Evolutionary conservation across 2,329 filamentous ascomycete genomes (phyloP), one percentile per base, ranked within the genome.

Genomic region (Dendryphion nanum): DNA sequence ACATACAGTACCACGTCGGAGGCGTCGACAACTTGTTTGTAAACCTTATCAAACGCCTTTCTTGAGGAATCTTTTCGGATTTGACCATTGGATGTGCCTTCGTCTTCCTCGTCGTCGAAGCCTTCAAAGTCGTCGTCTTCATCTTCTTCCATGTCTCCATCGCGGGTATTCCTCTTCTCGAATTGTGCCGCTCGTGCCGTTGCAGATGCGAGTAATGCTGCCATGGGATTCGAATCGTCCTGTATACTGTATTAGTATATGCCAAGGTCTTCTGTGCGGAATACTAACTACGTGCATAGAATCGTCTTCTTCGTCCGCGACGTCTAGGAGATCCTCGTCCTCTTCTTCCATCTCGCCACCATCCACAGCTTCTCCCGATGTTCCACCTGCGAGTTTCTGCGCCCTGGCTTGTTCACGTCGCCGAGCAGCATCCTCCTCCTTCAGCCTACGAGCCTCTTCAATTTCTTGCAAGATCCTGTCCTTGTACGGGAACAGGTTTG

Each of bases 401-500:
- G 66, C 67, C 53, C 71, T 77, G 40, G 82, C 83, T 57, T 89
- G 72, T 60, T 94, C 86, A 47, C 80, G 80, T 55, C 81, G 77
- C 61, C 79, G 75, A 41, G 78, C 77, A 60, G 47, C 53, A 24
- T 95, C 88, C 59, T 95, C 89, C 48, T 82, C 81, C 73, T 91
- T 96, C 65, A 79, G 74, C 51, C 84, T 73, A 61, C 85, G 85
- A 56, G 81, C 85, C 70, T 95, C 88, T 71, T 98, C 93, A 55
- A 98, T 94, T 69, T 98, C 89, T 41, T 90, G 82, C 21, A 98
- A 78, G 18, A 98, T 79, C 75, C 86, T 90, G 67, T 96, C 90
- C 74, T 98, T 98, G 77, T 93, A 96, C 1, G 93, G 93, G 72
- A 96, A 98, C 23, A 96, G 72, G 63, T 97, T 98, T 28, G 93